phyloP scores from a whole-genome alignment of 306 rosid species.

The Alnus glutinosa region DNA sequence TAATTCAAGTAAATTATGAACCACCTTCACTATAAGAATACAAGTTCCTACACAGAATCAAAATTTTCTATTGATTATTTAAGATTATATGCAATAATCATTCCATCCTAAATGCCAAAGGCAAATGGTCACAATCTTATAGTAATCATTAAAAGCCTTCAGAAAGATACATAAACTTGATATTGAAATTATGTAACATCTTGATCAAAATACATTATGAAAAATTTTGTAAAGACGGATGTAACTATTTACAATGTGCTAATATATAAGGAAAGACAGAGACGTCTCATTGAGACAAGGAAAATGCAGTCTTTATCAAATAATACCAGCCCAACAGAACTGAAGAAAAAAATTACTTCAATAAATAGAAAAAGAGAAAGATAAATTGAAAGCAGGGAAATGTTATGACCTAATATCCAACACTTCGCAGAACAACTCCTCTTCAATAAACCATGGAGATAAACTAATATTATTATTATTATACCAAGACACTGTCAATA shows the following conservation, averaged over 20 bases:
- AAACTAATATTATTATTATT: background rate
- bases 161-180: too few species aligned
- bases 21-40: background rate
- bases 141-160: background rate
- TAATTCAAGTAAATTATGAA: conserved; percentile 27
- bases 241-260: background rate
- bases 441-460: background rate
- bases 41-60: background rate
- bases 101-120: too few species aligned
- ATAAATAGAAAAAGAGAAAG: background rate
- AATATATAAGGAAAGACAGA: background rate
- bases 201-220: background rate
- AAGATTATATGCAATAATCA: too few species aligned
- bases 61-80: background rate
- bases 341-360: background rate
- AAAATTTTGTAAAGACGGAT: background rate
- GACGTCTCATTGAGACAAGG: background rate
- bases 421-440: background rate
- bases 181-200: background rate
- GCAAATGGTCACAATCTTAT: too few species aligned
- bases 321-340: background rate
- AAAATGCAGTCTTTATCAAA: background rate
- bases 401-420: background rate
- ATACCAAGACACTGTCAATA: background rate
- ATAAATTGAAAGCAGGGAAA: background rate